Conservation (phyloP, 805 yeast genomes). For the Candida easanensis region DNA sequence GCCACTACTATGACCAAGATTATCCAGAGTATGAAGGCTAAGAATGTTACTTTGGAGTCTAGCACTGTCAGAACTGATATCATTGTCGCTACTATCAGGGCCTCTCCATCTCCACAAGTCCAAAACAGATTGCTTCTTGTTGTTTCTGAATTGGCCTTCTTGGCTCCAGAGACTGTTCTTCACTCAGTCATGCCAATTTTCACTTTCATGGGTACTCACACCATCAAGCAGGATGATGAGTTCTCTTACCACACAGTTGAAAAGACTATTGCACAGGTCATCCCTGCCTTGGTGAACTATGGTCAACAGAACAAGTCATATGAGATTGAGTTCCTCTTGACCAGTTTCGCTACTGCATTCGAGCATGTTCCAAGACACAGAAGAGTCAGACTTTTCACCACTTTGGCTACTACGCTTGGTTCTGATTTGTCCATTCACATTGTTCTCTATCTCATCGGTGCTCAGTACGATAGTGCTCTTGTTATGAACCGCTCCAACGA, state of each 20-base stretch:
- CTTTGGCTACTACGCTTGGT: constrained; percentile 75
- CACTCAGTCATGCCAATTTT: constrained; percentile 99
- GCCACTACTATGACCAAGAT: constrained; percentile 81
- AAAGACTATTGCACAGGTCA: constrained; percentile 83
- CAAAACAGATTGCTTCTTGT: constrained; percentile 86
- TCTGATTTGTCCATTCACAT: constrained; percentile 63
- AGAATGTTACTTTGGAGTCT: constrained; percentile 47
- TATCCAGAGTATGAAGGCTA: constrained; percentile 51
- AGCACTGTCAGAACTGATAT: constrained; percentile 82
- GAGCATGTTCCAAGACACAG: constrained; percentile 96
- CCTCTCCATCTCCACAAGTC: constrained; percentile 89
- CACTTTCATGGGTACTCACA: constrained; percentile 98
- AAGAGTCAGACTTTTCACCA: constrained; percentile 78
- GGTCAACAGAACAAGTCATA: constrained; percentile 42
- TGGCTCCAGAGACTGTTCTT: constrained; percentile 86
- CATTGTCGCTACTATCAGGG: constrained; percentile 84
- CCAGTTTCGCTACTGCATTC: constrained; percentile 92
- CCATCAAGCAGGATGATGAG: constrained; percentile 94
- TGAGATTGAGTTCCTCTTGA: constrained; percentile 79
- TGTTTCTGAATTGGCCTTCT: constrained; percentile 79
- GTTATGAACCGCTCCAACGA: constrained; percentile 61
- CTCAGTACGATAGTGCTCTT: constrained; percentile 60
- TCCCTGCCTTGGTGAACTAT: constrained; percentile 77
- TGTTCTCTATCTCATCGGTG: constrained; percentile 75
- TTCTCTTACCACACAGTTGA: constrained; percentile 90